These are phyloP conservation scores for Saccharomyces paradoxus DNA, from an alignment of 805 yeast species.

Conservation along the genomic window DNA sequence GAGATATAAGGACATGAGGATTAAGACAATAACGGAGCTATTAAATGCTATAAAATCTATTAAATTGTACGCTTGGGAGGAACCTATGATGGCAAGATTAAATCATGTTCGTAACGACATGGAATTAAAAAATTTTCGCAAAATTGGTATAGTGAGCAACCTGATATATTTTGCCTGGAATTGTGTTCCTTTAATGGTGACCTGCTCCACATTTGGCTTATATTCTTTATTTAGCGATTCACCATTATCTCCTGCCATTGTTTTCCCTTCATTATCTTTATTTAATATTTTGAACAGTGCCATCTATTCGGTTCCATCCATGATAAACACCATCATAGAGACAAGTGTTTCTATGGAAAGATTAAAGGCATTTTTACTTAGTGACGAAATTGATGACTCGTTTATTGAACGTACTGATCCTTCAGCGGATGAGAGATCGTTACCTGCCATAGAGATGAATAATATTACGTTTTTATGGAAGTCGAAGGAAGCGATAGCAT, in stretches of 20 bases:
- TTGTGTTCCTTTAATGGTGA: conserved; percentile 56
- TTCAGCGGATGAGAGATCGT: conserved; percentile 11
- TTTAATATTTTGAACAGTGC: conserved; percentile 53
- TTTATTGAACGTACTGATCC: conserved; percentile 24
- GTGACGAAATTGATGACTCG: conserved; percentile 38
- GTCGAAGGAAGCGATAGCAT: conserved; percentile 14
- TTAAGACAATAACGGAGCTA: conserved; percentile 51
- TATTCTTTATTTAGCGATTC: conserved; percentile 39
- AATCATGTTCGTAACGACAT: conserved; percentile 47
- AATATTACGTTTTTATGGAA: conserved; percentile 53
- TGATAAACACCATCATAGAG: conserved; percentile 50
- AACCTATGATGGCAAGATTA: conserved; percentile 49
- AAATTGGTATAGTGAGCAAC: conserved; percentile 42
- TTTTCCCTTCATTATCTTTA: conserved; percentile 59
- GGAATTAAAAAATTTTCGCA: conserved; percentile 45
- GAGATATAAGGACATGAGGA: conserved; percentile 54
- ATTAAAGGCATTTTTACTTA: conserved; percentile 40
- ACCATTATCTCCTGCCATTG: conserved; percentile 59
- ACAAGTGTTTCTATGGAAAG: conserved; percentile 51
- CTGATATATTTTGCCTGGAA: conserved; percentile 50
- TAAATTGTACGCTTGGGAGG: conserved; percentile 64
- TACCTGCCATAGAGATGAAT: conserved; percentile 34
- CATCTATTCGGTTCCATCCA: conserved; percentile 48
- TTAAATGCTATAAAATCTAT: conserved; percentile 53
- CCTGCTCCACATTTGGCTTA: conserved; percentile 50